Conservation (phyloP, 2,329 filamentous ascomycete genomes). For the Ophiocordyceps sinensis region DNA sequence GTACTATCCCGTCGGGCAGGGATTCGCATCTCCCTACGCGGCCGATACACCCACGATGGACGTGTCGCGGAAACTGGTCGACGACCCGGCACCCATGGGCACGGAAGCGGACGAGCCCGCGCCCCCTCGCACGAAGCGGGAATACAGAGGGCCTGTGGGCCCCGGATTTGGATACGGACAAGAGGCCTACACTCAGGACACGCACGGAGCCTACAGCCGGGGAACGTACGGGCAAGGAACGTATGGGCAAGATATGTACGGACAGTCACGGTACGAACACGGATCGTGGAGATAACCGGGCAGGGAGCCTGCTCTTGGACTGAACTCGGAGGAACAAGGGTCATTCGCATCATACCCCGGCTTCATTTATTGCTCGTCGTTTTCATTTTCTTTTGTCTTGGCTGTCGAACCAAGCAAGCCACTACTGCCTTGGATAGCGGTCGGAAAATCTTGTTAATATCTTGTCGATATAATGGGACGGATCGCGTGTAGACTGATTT, state of each 20-base stretch:
- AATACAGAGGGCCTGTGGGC: slow-evolving; percentile 5
- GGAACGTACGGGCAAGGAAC: not conserved
- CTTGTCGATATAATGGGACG: not conserved
- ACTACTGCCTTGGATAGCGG: not conserved
- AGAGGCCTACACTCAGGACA: not conserved
- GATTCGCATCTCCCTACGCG: slow-evolving; percentile 13
- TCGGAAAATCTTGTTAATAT: not conserved
- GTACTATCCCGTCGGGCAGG: slow-evolving; percentile 12
- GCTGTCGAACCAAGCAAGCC: not conserved
- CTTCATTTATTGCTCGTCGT: not conserved
- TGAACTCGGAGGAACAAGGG: not conserved
- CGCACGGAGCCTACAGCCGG: too few relatives aligned
- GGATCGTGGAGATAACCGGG: not conserved
- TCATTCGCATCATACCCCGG: slow-evolving; percentile 1
- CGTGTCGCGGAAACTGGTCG: slow-evolving; percentile 23
- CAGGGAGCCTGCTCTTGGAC: not conserved
- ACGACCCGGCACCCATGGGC: slow-evolving; percentile 24
- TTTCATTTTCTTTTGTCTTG: not conserved
- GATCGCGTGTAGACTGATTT: not conserved
- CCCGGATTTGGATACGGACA: slow-evolving; percentile 7
- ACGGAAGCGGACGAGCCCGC: slow-evolving; percentile 8
- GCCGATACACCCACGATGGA: slow-evolving; percentile 22
- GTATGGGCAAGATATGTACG: too few relatives aligned
- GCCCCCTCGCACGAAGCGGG: not conserved
- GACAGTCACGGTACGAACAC: not conserved